A percentile compares a stretch with the other conserved stretches of the same genome.
These are phyloP conservation scores for Pseudogymnoascus sp. DNA, from an alignment of 2,329 filamentous ascomycete genomes.

Conservation along the genomic window DNA sequence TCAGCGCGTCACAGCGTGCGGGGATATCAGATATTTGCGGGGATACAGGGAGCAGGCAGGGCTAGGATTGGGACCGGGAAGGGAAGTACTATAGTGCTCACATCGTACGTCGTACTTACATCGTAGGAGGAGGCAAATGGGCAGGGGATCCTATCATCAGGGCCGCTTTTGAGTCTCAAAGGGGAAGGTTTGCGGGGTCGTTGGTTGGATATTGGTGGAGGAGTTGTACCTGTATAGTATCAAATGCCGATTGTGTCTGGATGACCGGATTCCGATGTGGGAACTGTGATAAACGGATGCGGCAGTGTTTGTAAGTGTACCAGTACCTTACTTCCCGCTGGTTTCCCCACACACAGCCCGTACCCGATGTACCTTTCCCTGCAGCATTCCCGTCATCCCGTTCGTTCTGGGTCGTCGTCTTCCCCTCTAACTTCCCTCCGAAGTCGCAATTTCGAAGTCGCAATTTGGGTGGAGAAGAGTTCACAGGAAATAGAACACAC, in stretches of 20 bases:
- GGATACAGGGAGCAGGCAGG: neutral
- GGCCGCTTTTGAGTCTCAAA: neutral
- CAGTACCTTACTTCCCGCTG: neutral
- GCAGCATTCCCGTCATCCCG: neutral
- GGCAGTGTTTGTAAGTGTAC: neutral
- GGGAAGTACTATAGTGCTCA: neutral
- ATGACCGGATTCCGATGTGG: neutral
- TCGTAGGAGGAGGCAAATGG: neutral
- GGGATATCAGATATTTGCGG: neutral
- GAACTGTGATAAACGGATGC: neutral
- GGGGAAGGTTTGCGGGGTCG: neutral
- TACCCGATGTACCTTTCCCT: neutral
- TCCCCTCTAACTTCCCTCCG: neutral
- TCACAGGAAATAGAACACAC: neutral
- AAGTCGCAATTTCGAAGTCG: neutral
- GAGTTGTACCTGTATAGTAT: neutral
- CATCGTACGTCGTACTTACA: neutral
- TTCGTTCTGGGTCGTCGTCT: neutral
- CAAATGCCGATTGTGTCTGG: neutral
- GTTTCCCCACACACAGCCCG: neutral
- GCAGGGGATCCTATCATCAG: neutral
- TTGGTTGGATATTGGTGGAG: neutral
- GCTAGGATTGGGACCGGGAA: neutral
- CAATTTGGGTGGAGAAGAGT: neutral
- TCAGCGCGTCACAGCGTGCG: neutral